Base-by-base conservation (phyloP, 106 monocot genomes). In the Agapanthus africanus region DNA sequence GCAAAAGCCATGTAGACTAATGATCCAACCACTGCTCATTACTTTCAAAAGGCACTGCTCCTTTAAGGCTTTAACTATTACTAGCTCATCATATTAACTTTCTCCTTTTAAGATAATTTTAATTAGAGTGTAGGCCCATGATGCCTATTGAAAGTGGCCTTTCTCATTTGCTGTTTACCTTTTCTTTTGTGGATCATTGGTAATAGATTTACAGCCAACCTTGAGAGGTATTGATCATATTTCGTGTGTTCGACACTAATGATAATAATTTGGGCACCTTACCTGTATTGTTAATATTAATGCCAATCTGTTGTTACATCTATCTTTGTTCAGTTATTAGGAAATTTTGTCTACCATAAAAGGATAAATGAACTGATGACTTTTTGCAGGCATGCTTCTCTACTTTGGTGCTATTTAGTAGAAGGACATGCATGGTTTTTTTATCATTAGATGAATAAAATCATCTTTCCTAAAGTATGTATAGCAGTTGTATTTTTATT, bases 1-100 rank as follows among this genome's bases (percentile, higher is more conserved):
- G 88, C 67, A 54, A 77, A 93, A 83, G 85, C 69, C 38, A 81
- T 62, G 32, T 62, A 42, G 52, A 66, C 51, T 60, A 33, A 30
- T 37, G 42, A 37, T 59, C 67, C 67, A 75, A 74, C 42, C 30
- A 56, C 47, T 54, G 62, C 34, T 61, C 60, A 78, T 78, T 70
- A 23, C 39, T 63, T 74, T 49, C 31, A 31, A 68, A 71, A 67
- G 37, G 27, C 40, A 13, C 67, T 2, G 26, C 31, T 65, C 22
- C 8, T 68, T 65, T 65, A 47, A 2, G 1, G 13, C 13, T 47
- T 47, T 47, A 1, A 19, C 16, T 47, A 19, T 47, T 47, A 47
- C 46, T 47, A 0, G 46, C 19, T 47, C 13, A 47, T 47, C 46
- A 47, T 13, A 15, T 47, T 47, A 47, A 47, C 46, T 3, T 5